A percentile compares a stretch with the other conserved stretches of the same genome.
phyloP scores from a whole-genome alignment of 495 filamentous ascomycete species.

The Hypoxylon fuscum region DNA sequence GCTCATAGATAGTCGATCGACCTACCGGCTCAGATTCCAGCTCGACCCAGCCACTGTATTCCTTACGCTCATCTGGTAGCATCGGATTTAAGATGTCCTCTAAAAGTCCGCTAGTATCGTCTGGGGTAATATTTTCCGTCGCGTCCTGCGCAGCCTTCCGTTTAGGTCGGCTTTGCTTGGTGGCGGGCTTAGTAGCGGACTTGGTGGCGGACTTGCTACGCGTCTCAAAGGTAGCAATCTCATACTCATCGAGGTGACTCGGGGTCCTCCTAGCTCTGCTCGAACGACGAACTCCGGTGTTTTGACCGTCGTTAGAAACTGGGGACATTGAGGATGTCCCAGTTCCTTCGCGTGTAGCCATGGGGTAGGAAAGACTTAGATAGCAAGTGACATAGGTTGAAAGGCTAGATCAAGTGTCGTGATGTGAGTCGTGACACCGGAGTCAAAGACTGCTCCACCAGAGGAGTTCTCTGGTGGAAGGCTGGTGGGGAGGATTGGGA shows the following conservation, averaged over 20 bases:
- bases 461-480: too few relatives aligned
- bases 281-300: slow-evolving; percentile 34
- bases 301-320: neutral
- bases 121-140: slow-evolving; percentile 22
- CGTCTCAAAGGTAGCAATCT: slow-evolving; percentile 17
- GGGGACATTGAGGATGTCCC: slow-evolving; percentile 6
- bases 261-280: slow-evolving; percentile 44
- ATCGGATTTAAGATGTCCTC: slow-evolving; percentile 50
- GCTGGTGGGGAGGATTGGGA: too few relatives aligned
- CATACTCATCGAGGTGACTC: slow-evolving; percentile 35
- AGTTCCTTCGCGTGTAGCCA: neutral
- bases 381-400: too few relatives aligned
- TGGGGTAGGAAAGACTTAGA: too few relatives aligned
- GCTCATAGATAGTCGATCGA: slow-evolving; percentile 8
- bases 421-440: neutral
- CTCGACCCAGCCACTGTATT: slow-evolving; percentile 79
- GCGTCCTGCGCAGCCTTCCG: slow-evolving; percentile 47
- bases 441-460: neutral
- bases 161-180: slow-evolving; percentile 39
- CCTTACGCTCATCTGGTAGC: slow-evolving; percentile 51
- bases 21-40: slow-evolving; percentile 90
- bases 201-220: neutral
- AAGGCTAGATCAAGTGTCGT: neutral
- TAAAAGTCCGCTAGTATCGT: slow-evolving; percentile 47
- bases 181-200: neutral